Evolutionary conservation across 768 basidiomycete genomes (phyloP), one percentile per base, ranked within the genome.

Genomic region (Arthromyces matolae): DNA sequence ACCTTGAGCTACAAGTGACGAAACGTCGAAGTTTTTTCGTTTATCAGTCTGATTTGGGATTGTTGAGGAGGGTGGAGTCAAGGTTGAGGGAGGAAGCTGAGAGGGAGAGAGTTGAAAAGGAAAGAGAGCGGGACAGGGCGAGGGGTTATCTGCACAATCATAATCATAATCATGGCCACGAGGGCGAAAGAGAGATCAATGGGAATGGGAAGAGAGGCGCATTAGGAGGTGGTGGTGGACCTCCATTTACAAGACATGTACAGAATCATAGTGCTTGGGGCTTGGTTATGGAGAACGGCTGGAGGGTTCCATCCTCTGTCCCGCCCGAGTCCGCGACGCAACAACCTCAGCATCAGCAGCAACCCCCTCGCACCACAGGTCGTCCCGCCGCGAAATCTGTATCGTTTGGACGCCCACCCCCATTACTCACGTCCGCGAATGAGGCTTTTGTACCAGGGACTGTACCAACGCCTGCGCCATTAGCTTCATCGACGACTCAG

Each of bases 21-120:
- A 86, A 86, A 62, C 72, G 78, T 43, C 69, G 95, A 42, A 87
- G 84, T 52, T 98, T 98, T 71, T 98, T 95, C 56, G 90, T 97
- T 43, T 96, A 96, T 65, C 81, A 83, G 47, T 71, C 71, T 40
- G 95, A 98, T 66, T 65, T 94, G 46, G 79, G 78, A 4, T 62
- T 93, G 23, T 68, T 96, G 57, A 73, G 79, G 53, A 73, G 80
- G 34, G 77, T 93, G 36, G 93, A 95, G 67, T 69, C 55, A 18
- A 60, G 72, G 46, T 51, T 72, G 46, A 63, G 56, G 45, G 77
- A 75, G 51, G 76, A 75, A 51, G 61, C 66, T 44, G 71, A 71
- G 49, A 48, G 69, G 50, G 71, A 70, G 50, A 48, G 57, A 46
- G 61, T 69, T 38, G 51, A 63, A 25, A 65, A 61, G 40, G 47